These are phyloP conservation scores for Suillus brevipes DNA, from an alignment of 768 basidiomycete genomes.

Conservation along the genomic window DNA sequence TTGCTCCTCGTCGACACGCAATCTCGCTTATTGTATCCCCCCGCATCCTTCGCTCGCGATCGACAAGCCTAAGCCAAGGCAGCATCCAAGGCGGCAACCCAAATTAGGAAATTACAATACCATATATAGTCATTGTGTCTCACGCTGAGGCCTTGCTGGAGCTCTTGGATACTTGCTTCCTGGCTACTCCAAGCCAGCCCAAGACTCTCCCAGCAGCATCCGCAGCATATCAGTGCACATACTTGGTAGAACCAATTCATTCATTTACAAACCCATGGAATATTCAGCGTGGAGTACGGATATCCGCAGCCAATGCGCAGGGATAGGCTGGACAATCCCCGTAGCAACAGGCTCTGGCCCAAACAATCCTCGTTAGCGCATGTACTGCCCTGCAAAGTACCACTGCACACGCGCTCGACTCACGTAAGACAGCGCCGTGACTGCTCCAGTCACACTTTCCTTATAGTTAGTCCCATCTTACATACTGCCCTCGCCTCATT, in stretches of 20 bases:
- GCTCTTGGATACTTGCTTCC: background rate
- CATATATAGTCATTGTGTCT: background rate
- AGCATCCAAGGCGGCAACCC: background rate
- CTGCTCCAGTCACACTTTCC: background rate
- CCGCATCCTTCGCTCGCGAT: background rate
- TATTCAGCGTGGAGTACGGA: background rate
- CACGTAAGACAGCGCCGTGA: background rate
- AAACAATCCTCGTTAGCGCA: background rate
- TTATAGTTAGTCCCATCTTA: background rate
- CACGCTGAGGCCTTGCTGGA: background rate
- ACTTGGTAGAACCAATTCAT: no score
- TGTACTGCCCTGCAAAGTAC: background rate
- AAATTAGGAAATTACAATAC: background rate
- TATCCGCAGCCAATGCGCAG: no score
- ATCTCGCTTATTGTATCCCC: background rate
- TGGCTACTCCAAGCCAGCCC: background rate
- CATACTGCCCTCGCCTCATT: background rate
- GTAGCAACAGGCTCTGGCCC: background rate
- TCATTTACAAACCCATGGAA: background rate
- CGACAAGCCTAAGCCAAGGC: background rate
- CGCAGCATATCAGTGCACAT: no score
- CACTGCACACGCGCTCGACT: background rate
- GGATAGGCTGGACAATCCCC: background rate
- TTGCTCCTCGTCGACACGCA: no score
- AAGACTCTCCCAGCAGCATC: background rate